These are phyloP conservation scores for Pyrenophora tritici-repentis DNA, from an alignment of 2,329 filamentous ascomycete genomes.

Conservation along the genomic window DNA sequence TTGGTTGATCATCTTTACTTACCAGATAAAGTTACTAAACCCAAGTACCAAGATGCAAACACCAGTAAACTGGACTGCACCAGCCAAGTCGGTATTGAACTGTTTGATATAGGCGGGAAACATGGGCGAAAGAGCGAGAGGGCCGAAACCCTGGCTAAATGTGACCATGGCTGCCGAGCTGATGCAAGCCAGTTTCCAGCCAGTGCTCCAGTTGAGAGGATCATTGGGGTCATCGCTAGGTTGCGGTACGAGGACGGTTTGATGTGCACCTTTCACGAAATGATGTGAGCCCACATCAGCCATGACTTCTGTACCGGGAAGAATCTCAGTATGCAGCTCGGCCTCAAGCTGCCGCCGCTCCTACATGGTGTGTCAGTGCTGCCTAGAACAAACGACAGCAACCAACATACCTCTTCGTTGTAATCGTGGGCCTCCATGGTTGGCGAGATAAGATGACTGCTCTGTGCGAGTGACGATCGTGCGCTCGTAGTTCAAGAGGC, in stretches of 20 bases:
- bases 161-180: constrained; percentile 52
- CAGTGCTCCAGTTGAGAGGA: constrained; percentile 59
- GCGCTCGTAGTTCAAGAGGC: not conserved
- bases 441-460: not conserved
- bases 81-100: constrained; percentile 59
- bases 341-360: constrained; percentile 55
- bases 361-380: constrained; percentile 26
- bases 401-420: constrained; percentile 13
- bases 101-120: constrained; percentile 62
- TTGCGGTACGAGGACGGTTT: constrained; percentile 59
- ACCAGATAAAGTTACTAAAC: constrained; percentile 66
- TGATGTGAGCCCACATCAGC: constrained; percentile 65
- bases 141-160: constrained; percentile 61
- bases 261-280: constrained; percentile 60
- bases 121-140: constrained; percentile 62
- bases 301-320: constrained; percentile 66
- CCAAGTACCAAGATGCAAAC: constrained; percentile 62
- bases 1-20: constrained; percentile 11
- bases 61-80: constrained; percentile 62
- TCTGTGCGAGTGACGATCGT: not conserved
- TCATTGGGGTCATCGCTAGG: constrained; percentile 58
- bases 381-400: too few relatives aligned
- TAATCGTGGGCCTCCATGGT: constrained; percentile 16
- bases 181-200: constrained; percentile 57
- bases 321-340: constrained; percentile 59